Evolutionary conservation across 208 protist species (phyloP).

Genomic region (Herpetomonas samuelpessoai): DNA sequence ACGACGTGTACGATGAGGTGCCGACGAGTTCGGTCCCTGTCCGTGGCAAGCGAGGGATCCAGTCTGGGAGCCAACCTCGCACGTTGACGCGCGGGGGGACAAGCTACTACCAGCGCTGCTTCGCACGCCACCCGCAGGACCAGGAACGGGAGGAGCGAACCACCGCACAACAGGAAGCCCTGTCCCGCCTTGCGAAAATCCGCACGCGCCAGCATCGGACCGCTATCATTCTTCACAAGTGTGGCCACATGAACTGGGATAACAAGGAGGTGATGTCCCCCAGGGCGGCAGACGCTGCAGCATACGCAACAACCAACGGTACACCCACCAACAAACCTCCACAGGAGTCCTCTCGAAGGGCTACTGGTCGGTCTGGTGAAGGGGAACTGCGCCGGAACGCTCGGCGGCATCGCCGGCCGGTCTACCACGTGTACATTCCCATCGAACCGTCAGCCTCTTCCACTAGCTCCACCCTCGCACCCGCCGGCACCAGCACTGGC

Average conservation of each 20-base stretch:
- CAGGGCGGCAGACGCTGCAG: not conserved
- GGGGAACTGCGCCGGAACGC: not conserved
- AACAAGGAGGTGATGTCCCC: not conserved
- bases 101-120: too few species aligned
- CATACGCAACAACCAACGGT: not conserved
- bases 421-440: conserved; percentile 3
- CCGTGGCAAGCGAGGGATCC: too few species aligned
- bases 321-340: not conserved
- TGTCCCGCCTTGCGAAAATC: not conserved
- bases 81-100: too few species aligned
- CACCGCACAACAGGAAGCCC: not conserved
- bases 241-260: not conserved
- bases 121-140: too few species aligned
- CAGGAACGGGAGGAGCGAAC: too few species aligned
- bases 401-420: not conserved
- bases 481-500: not conserved
- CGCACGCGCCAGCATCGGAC: not conserved
- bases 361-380: not conserved
- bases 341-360: not conserved
- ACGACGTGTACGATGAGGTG: not conserved
- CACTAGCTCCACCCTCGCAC: not conserved
- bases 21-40: too few species aligned
- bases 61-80: too few species aligned
- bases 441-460: not conserved
- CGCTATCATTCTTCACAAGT: not conserved